Evolutionary conservation across 2,329 filamentous ascomycete species (phyloP).

Genomic region (Exserohilum turcica): DNA sequence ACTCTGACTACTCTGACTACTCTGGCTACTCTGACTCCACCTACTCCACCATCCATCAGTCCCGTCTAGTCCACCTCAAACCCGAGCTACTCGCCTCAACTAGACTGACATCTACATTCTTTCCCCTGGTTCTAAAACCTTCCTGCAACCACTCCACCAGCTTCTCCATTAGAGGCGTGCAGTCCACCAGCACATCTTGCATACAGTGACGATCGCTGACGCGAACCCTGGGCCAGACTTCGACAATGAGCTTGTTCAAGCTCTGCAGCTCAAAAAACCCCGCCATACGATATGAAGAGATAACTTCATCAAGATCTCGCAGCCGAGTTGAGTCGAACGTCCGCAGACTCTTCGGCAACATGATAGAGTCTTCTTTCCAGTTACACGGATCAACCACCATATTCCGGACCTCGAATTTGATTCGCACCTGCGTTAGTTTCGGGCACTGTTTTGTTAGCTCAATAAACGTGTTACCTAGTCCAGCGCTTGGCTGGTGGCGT

Average conservation of each 20-base stretch:
- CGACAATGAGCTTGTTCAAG: slow-evolving; percentile 3
- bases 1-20: too few relatives aligned
- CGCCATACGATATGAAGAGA: not conserved
- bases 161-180: slow-evolving; percentile 1
- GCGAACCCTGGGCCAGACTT: slow-evolving; percentile 7
- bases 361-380: not conserved
- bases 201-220: not conserved
- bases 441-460: slow-evolving; percentile 4
- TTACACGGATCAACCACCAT: slow-evolving; percentile 1
- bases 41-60: too few relatives aligned
- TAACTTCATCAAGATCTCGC: not conserved
- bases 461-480: not conserved
- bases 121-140: slow-evolving; percentile 2
- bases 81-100: not conserved
- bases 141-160: slow-evolving; percentile 5
- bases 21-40: not conserved
- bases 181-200: slow-evolving; percentile 1
- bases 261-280: not conserved
- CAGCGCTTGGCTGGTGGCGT: not conserved
- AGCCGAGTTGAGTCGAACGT: slow-evolving; percentile 1
- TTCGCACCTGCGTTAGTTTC: not conserved
- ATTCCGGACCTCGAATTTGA: not conserved
- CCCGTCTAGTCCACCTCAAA: not conserved
- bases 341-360: not conserved
- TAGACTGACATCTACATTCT: not conserved